These are phyloP conservation scores for Phoma sp. DNA, from an alignment of 2,329 filamentous ascomycete genomes.

Conservation along the genomic window DNA sequence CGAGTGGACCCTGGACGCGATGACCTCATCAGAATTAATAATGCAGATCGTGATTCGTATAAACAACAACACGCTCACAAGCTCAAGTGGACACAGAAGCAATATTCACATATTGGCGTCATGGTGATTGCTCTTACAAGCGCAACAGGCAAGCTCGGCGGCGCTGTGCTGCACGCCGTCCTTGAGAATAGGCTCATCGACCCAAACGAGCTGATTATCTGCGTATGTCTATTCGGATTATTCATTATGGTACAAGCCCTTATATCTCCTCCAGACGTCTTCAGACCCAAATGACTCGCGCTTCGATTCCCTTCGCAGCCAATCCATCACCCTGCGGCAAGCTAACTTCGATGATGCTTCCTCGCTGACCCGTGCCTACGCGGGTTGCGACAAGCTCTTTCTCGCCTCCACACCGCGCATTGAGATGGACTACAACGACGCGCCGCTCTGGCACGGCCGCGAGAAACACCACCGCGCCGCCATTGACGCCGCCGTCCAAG, in stretches of 20 bases:
- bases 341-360: conserved; percentile 50
- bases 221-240: conserved; percentile 28
- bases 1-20: conserved; percentile 11
- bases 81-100: neutral
- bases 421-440: conserved; percentile 54
- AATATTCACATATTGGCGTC: neutral
- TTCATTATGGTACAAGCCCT: neutral
- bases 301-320: conserved; percentile 41
- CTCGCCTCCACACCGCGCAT: conserved; percentile 56
- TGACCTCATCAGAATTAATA: conserved; percentile 18
- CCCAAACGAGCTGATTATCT: conserved; percentile 48
- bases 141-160: conserved; percentile 56
- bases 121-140: conserved; percentile 52
- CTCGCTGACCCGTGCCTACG: conserved; percentile 46
- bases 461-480: conserved; percentile 55
- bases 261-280: conserved; percentile 24
- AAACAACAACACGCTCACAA: neutral
- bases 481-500: conserved; percentile 52
- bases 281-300: conserved; percentile 21
- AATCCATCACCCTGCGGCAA: conserved; percentile 46
- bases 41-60: neutral
- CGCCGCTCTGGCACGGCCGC: conserved; percentile 51
- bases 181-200: conserved; percentile 52
- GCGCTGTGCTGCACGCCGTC: conserved; percentile 52
- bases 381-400: conserved; percentile 52